These are phyloP conservation scores for Drechslera avenae DNA, from an alignment of 2,329 filamentous ascomycete species.

Conservation along the genomic window DNA sequence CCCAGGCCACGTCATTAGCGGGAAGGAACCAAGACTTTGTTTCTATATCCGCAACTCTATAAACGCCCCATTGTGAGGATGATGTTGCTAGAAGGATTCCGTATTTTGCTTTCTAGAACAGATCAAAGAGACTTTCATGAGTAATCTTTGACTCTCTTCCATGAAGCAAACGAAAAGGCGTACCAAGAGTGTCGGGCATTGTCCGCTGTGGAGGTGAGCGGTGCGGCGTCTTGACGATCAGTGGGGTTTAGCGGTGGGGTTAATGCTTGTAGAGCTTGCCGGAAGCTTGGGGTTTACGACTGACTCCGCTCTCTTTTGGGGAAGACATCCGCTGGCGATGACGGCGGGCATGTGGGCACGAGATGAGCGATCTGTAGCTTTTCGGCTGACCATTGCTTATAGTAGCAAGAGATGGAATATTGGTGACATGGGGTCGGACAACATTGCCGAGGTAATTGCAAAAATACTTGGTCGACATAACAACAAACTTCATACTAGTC, in stretches of 20 bases:
- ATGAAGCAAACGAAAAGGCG: no score
- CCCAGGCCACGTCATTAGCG: neutral
- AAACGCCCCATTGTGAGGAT: no score
- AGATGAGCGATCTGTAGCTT: neutral
- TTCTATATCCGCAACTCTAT: no score
- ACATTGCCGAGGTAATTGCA: slow-evolving; percentile 1
- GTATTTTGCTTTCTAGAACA: no score
- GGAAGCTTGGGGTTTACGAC: slow-evolving; percentile 17
- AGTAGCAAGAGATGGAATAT: neutral
- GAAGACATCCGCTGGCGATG: slow-evolving; percentile 15
- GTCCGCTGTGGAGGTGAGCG: neutral
- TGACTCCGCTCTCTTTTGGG: slow-evolving; percentile 16
- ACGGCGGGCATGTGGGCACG: slow-evolving; percentile 9
- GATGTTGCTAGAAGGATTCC: no score
- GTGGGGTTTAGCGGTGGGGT: slow-evolving; percentile 20
- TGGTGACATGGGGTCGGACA: neutral
- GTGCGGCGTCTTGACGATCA: slow-evolving; percentile 16
- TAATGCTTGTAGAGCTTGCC: slow-evolving; percentile 19
- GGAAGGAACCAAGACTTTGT: no score
- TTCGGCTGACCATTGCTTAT: neutral
- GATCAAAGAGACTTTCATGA: no score
- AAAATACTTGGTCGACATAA: neutral
- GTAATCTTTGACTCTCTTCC: no score
- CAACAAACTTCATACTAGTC: neutral
- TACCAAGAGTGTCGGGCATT: no score